These are phyloP conservation scores for Ajuga chamaepitys DNA, from an alignment of 257 asterid species.

Conservation along the genomic window DNA sequence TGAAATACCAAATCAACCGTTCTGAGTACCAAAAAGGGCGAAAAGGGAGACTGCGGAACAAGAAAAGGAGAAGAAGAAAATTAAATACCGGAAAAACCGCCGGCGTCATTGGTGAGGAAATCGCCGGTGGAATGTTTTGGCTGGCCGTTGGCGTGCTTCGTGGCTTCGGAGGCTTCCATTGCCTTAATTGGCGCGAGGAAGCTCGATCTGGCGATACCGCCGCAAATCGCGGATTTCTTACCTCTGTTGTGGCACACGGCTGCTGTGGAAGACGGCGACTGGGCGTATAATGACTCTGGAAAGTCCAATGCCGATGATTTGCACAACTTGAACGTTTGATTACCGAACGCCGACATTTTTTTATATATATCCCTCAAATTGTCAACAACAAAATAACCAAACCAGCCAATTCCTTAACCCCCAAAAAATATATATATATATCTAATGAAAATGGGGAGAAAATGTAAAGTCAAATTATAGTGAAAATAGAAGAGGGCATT, in stretches of 20 bases:
- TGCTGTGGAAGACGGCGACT: constrained; percentile 26
- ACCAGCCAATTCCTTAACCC: constrained; percentile 9
- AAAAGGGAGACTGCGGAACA: too few species aligned
- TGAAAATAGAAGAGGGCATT: not conserved
- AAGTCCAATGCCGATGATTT: constrained; percentile 19
- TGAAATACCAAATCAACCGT: not conserved
- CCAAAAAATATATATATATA: not conserved
- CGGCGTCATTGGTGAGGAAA: constrained; percentile 13
- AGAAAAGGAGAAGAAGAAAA: not conserved
- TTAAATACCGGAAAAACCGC: constrained; percentile 32
- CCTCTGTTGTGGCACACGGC: constrained; percentile 13
- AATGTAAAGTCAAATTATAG: not conserved
- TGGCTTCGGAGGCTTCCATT: constrained; percentile 47
- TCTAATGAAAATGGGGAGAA: not conserved
- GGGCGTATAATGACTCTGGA: constrained; percentile 19
- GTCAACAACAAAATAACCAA: constrained; percentile 2
- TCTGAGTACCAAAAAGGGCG: not conserved
- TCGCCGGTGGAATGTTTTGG: constrained; percentile 26
- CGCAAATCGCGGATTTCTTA: constrained; percentile 18
- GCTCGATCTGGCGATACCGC: constrained; percentile 35
- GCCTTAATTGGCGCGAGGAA: constrained; percentile 53
- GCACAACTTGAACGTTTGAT: constrained; percentile 19
- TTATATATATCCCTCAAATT: constrained; percentile 3
- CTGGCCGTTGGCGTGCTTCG: constrained; percentile 35
- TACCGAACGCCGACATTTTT: constrained; percentile 37